Percentiles rank a stretch among this genome's conserved stretches.
These are phyloP conservation scores for Drechslerella stenobrocha DNA, from an alignment of 2,329 filamentous ascomycete species.

Conservation along the genomic window DNA sequence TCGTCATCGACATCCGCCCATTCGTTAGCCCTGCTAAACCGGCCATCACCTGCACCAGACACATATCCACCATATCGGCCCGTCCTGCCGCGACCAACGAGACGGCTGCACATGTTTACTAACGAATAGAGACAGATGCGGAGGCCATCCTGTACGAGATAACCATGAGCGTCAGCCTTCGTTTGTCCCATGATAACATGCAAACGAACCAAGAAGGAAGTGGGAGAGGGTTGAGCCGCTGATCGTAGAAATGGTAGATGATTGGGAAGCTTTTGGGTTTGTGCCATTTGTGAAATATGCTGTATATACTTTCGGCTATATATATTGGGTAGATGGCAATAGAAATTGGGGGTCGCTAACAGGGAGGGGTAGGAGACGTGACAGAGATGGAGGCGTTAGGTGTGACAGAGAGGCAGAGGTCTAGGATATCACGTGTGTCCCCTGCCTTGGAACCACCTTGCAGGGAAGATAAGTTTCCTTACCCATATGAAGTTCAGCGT, in stretches of 20 bases:
- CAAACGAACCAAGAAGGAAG: slow-evolving; percentile 4
- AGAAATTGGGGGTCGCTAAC: background rate
- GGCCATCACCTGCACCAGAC: slow-evolving; percentile 11
- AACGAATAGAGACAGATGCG: slow-evolving; percentile 27
- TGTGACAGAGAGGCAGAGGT: no score
- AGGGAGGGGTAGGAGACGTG: background rate
- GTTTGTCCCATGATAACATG: background rate
- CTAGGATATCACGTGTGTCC: background rate
- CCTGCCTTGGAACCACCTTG: slow-evolving; percentile 35
- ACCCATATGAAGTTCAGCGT: slow-evolving; percentile 83
- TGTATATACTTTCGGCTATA: background rate
- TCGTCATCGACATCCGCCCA: slow-evolving; percentile 45
- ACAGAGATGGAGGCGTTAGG: no score
- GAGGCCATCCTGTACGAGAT: slow-evolving; percentile 22
- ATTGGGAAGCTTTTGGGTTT: background rate
- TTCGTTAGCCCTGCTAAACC: slow-evolving; percentile 23
- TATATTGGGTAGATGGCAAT: background rate
- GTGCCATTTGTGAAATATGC: background rate
- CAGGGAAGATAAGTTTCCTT: slow-evolving; percentile 55
- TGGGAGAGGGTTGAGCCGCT: slow-evolving; percentile 7
- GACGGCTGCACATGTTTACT: slow-evolving; percentile 14
- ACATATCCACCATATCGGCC: slow-evolving; percentile 21
- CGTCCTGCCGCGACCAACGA: slow-evolving; percentile 17
- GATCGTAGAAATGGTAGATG: background rate
- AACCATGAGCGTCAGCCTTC: slow-evolving; percentile 31